These are phyloP conservation scores for Micractinium conductrix DNA, from an alignment of 139 green algal species.

Conservation along the genomic window DNA sequence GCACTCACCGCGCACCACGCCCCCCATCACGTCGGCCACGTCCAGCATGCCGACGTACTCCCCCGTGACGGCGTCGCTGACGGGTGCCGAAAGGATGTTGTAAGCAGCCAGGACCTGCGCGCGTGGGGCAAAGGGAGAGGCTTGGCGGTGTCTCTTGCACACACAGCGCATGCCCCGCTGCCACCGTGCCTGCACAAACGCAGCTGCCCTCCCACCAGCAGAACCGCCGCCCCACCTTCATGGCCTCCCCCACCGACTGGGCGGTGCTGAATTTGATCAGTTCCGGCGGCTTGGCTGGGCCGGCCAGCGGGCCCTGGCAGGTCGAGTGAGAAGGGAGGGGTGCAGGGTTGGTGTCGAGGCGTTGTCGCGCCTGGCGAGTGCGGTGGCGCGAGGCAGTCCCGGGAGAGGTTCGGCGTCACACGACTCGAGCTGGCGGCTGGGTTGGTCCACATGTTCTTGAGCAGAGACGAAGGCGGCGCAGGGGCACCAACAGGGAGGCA, in stretches of 20 bases:
- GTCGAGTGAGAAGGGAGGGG: not conserved
- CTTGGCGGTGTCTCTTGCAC: no score
- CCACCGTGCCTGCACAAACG: no score
- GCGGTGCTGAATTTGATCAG: constrained; percentile 31
- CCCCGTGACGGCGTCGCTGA: constrained; percentile 26
- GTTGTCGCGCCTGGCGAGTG: no score
- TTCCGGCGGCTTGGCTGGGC: constrained; percentile 30
- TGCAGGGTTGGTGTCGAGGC: no score
- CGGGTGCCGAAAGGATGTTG: constrained; percentile 38
- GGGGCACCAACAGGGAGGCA: no score
- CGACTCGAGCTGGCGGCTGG: no score
- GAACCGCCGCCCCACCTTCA: constrained; percentile 17
- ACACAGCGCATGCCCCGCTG: no score
- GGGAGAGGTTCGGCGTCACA: no score
- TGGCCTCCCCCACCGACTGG: constrained; percentile 1
- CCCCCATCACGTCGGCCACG: constrained; percentile 26
- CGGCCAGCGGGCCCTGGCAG: constrained; percentile 5
- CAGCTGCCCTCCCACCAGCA: not conserved
- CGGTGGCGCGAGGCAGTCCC: no score
- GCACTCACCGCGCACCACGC: constrained; percentile 26
- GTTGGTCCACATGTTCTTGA: no score
- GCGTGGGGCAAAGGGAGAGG: not conserved
- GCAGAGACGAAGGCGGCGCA: no score
- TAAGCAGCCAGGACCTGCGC: constrained; percentile 36
- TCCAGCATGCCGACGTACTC: constrained; percentile 49